phyloP scores from a whole-genome alignment of 2,329 filamentous ascomycete species.

The Harringtonia lauricola region DNA sequence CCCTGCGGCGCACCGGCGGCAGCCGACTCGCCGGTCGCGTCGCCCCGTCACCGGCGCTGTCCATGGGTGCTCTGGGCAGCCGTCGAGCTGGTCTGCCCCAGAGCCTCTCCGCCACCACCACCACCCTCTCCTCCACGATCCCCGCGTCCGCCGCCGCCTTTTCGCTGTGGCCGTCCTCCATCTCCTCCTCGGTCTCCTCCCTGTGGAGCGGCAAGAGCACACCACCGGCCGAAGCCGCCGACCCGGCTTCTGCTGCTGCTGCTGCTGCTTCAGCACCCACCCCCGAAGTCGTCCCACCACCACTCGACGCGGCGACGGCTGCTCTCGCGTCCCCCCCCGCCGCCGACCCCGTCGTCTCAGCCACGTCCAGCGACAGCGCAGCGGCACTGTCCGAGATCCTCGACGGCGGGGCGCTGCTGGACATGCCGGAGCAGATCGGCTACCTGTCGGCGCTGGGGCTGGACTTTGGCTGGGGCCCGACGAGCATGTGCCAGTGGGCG shows the following conservation, averaged over 20 bases:
- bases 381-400: conserved; percentile 15
- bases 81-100: background rate
- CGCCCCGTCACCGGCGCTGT: background rate
- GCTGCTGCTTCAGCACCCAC: conserved; percentile 8
- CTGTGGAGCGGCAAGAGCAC: background rate
- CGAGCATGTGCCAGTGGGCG: conserved; percentile 59
- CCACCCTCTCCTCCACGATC: no score
- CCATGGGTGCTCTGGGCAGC: conserved; percentile 5
- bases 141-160: conserved; percentile 10
- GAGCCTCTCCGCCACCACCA: conserved; percentile 9
- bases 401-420: conserved; percentile 32
- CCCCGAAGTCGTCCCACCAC: conserved; percentile 5
- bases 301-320: conserved; percentile 12
- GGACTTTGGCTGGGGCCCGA: conserved; percentile 77
- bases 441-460: conserved; percentile 75
- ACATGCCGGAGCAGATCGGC: conserved; percentile 65
- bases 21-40: background rate
- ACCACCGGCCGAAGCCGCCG: background rate
- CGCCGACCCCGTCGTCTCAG: conserved; percentile 4
- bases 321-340: background rate
- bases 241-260: background rate
- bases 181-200: background rate
- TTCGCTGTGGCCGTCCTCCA: conserved; percentile 10
- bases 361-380: conserved; percentile 13
- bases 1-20: conserved; percentile 10